Percentiles rank a stretch among this genome's conserved stretches.
These are phyloP conservation scores for Peniophora sp. DNA, from an alignment of 1,284 basidiomycete genomes.

Conservation along the genomic window DNA sequence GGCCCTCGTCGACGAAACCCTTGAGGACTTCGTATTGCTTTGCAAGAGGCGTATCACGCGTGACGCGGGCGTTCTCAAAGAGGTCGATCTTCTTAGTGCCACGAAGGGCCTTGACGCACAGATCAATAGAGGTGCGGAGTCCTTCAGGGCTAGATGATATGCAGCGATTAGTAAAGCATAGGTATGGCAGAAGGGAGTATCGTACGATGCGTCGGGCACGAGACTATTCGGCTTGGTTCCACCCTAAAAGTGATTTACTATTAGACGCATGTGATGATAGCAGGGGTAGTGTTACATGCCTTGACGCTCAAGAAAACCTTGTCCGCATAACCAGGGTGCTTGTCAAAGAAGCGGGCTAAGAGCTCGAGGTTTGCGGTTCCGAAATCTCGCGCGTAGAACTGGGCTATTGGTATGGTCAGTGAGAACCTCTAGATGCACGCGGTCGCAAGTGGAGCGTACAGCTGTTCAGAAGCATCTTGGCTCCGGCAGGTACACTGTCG, in stretches of 20 bases:
- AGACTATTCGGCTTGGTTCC: constrained; percentile 17
- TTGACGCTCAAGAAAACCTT: constrained; percentile 30
- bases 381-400: constrained; percentile 27
- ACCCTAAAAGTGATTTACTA: constrained; percentile 38
- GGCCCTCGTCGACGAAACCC: constrained; percentile 19
- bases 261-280: constrained; percentile 29
- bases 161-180: background rate
- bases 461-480: constrained; percentile 24
- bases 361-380: constrained; percentile 24
- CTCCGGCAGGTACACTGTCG: constrained; percentile 30
- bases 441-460: background rate
- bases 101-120: constrained; percentile 22
- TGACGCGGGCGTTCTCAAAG: constrained; percentile 21
- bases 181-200: background rate
- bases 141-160: constrained; percentile 18
- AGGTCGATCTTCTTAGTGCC: constrained; percentile 28
- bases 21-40: constrained; percentile 12
- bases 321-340: constrained; percentile 37
- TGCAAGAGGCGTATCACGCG: constrained; percentile 7
- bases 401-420: constrained; percentile 11
- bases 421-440: background rate
- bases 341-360: constrained; percentile 26
- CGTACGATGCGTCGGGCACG: constrained; percentile 12
- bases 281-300: constrained; percentile 4
- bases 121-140: constrained; percentile 23